Evolutionary conservation across 75 land plant genomes (phyloP).

Genomic region (Chamaecyparis obtusa): DNA sequence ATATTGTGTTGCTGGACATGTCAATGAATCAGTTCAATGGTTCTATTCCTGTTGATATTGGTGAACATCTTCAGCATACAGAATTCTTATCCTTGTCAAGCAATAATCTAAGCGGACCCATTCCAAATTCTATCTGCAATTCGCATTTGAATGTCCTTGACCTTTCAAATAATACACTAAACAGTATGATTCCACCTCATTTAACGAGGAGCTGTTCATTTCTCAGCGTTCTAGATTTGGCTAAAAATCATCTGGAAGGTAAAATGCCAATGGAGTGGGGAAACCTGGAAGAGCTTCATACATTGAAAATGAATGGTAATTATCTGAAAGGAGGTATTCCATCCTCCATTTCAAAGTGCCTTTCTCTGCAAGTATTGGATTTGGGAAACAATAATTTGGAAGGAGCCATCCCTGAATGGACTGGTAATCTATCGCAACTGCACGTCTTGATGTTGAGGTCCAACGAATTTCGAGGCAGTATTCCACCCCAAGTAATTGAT

Average conservation of each 20-base stretch:
- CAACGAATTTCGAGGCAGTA: neutral
- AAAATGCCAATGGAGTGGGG: slow-evolving; percentile 19
- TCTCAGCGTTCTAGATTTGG: slow-evolving; percentile 3
- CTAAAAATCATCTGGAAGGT: slow-evolving; percentile 11
- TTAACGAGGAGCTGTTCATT: neutral
- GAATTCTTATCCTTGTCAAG: neutral
- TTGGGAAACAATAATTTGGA: neutral
- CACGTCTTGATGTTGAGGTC: neutral
- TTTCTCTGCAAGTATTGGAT: neutral
- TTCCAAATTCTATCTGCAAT: neutral
- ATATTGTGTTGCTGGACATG: neutral
- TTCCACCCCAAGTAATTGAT: neutral
- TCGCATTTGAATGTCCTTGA: neutral
- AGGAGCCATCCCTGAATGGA: neutral
- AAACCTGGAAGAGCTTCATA: neutral
- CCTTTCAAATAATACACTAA: neutral
- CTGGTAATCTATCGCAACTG: neutral
- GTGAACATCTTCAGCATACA: neutral
- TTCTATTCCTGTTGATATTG: neutral
- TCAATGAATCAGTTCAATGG: neutral
- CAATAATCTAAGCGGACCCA: slow-evolving; percentile 12
- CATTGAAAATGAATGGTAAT: neutral
- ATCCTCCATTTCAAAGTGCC: neutral
- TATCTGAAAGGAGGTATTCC: neutral
- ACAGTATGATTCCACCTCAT: slow-evolving; percentile 8